Base-by-base conservation (phyloP, 2,329 filamentous ascomycete genomes). In the Trichoderma hamatum region DNA sequence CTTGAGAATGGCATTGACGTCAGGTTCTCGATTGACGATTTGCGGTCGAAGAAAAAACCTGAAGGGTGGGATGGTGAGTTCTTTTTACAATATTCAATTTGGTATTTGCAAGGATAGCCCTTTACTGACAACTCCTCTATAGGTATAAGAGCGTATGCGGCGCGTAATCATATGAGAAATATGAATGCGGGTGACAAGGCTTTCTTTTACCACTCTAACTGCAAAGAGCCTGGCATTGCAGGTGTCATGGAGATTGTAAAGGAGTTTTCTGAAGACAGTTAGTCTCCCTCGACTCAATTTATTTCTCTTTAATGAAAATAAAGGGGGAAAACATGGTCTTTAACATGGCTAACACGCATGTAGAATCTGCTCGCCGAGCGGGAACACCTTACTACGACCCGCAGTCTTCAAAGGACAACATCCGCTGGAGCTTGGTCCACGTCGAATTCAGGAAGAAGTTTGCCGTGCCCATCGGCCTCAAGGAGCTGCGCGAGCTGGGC, bases 151-250 rank as follows among this genome's bases (percentile, higher is more conserved):
- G 79, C 81, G n/a, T 86, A 86, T 71, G 79, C 81, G 71, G 95
- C 95, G 7, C 89, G 93, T 30, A 98, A 97, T 76, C 93, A 97
- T 77, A 90, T 99, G 81, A 88, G 92, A 34, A 88, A 89, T 10
- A 99, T 99, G 96, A 94, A 92, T 74, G 89, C 90, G 68, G 94
- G 94, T 62, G 96, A 99, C 76, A 84, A 94, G 36, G 94, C 94
- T 30, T 98, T 99, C 82, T 98, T 99, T 82, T 98, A 98, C 78
- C 95, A 97, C 80, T 97, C 92, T 58, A 97, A 96, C 75, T 96
- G 92, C 81, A 97, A 96, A 78, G 87, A 90, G 28, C 94, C 94
- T 0, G 95, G 92, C 2, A 93, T 98, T 59, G 93, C 90, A 1
- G 94, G 94, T 1, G 88, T 90, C 21, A 94, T 97, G 91, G 92